Conservation (phyloP, 495 filamentous ascomycete genomes). For the Choiromyces venosus region DNA sequence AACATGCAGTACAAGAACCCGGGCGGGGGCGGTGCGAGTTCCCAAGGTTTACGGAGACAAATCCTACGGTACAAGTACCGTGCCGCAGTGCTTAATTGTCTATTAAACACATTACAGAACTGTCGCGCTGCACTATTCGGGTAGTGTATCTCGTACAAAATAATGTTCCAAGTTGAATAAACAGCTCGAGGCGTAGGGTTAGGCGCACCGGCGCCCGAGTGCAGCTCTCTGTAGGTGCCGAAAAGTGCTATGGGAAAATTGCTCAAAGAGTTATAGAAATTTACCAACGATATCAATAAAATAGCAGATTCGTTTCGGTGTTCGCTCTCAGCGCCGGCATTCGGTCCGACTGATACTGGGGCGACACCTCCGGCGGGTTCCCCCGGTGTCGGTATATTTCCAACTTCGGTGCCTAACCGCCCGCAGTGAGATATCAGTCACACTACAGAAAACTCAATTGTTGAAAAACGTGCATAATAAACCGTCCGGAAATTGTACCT, state of each 20-base stretch:
- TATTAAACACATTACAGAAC: too few species aligned
- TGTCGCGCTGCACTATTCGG: too few species aligned
- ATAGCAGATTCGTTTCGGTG: background rate
- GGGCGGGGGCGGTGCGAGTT: too few species aligned
- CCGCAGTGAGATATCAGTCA: background rate
- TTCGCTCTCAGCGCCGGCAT: background rate
- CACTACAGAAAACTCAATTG: background rate
- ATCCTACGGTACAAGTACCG: too few species aligned
- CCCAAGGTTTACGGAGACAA: too few species aligned
- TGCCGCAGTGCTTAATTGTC: too few species aligned
- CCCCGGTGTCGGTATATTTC: background rate
- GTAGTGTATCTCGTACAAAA: too few species aligned
- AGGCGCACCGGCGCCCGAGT: background rate
- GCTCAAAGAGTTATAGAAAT: background rate
- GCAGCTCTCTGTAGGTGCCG: background rate
- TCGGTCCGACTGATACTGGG: background rate
- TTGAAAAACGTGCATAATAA: background rate
- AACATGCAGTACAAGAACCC: too few species aligned
- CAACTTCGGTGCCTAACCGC: background rate
- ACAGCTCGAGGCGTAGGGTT: background rate
- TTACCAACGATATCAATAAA: background rate
- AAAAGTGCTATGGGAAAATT: background rate
- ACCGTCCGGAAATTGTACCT: background rate
- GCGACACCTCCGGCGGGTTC: background rate
- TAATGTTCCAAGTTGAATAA: background rate